Evolutionary conservation across 1,284 basidiomycete species (phyloP), one percentile per base, ranked within the genome.

Genomic region (Sporisorium reilianum): DNA sequence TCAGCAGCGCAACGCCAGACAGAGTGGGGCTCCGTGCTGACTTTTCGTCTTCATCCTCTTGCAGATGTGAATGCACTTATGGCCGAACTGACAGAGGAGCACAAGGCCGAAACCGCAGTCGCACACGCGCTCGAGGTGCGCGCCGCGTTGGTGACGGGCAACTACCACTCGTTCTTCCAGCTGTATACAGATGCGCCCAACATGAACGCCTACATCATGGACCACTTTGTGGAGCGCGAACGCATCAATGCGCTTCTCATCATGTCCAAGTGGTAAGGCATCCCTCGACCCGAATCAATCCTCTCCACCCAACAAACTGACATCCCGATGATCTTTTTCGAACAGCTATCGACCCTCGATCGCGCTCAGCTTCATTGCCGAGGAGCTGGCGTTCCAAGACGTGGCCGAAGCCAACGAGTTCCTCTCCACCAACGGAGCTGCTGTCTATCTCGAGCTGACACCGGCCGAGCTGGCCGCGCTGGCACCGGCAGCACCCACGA

Each of bases 161-260:
- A 99, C 86, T 99, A 98, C 86, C 92, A 93, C 86, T 89, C 90
- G 50, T 90, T 99, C 79, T 99, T 98, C 87, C 89, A 90, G 71
- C 87, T 95, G 53, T 99, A 94, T 86, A 80, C 90, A 75, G 88
- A 88, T 65, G 93, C 94, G 46, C 95, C 95, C 44, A 96, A 96
- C 85, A 98, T 99, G 97, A 94, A 94, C 54, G 95, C 90, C 61
- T 98, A 98, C 86, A 94, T 99, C 83, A 97, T 99, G 93, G 96
- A 99, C 86, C 95, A 98, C 85, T 97, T 99, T 85, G 92, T 97
- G 77, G 91, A 92, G 82, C 90, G 97, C 75, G 97, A 98, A 87
- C 88, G 97, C 60, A 89, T 93, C 60, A 90, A 91, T 67, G 95
- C 95, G 1, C 86, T 99, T 62, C 89, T 94, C 79, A 90, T 92